Conservation (phyloP, 2,329 filamentous ascomycete genomes). For the Claviceps sp. region DNA sequence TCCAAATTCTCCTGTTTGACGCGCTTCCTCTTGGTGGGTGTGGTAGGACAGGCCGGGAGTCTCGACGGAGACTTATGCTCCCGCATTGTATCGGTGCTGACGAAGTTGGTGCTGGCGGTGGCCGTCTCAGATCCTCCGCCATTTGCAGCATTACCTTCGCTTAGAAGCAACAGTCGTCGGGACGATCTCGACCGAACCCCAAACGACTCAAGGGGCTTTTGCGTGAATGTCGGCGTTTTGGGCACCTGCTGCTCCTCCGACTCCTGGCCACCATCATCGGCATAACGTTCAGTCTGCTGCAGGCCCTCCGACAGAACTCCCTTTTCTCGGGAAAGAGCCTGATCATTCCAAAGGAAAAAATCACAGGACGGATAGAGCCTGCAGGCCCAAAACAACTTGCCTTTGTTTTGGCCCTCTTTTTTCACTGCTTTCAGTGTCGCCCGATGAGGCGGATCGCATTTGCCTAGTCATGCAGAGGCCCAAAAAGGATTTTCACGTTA, state of each 20-base stretch:
- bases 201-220: constrained; percentile 16
- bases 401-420: constrained; percentile 25
- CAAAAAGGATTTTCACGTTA: neutral
- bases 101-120: neutral
- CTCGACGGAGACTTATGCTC: neutral
- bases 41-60: neutral
- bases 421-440: constrained; percentile 23
- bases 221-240: constrained; percentile 16
- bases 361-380: constrained; percentile 21
- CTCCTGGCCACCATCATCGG: neutral
- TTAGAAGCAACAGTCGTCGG: constrained; percentile 3
- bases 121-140: neutral
- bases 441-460: constrained; percentile 27
- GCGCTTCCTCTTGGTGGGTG: constrained; percentile 17
- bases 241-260: constrained; percentile 5
- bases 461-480: constrained; percentile 17
- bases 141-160: neutral
- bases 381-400: constrained; percentile 30
- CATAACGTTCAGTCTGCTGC: neutral
- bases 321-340: constrained; percentile 19
- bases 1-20: constrained; percentile 12
- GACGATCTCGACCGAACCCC: constrained; percentile 15
- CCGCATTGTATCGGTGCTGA: neutral
- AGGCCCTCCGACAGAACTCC: constrained; percentile 7
- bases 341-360: constrained; percentile 33